Percentiles rank a stretch among this genome's conserved stretches.
These are phyloP conservation scores for Aureobasidium subglaciale DNA, from an alignment of 2,329 filamentous ascomycete species.

Conservation along the genomic window DNA sequence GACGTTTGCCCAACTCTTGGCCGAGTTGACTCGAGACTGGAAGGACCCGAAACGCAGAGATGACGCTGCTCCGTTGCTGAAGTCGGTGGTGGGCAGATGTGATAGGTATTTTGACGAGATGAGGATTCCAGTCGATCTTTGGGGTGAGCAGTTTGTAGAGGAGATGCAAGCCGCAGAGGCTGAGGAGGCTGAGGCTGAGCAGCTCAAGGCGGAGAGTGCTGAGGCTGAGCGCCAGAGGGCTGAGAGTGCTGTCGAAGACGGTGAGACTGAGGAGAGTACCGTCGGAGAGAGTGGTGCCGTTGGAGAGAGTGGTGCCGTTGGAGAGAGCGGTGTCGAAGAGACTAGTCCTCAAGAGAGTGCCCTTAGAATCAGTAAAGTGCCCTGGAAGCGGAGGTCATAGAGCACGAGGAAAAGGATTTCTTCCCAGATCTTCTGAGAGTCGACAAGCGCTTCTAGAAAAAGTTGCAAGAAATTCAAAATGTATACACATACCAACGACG, in stretches of 20 bases:
- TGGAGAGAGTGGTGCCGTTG: too few relatives aligned
- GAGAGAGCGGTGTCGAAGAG: too few relatives aligned
- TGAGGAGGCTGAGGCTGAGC: background rate
- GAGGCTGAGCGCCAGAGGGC: background rate
- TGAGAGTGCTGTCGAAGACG: too few relatives aligned
- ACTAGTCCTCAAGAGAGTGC: too few relatives aligned
- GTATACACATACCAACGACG: background rate
- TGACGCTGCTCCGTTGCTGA: conserved; percentile 17
- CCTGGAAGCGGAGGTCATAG: too few relatives aligned
- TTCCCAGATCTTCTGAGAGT: too few relatives aligned
- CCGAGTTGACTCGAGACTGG: conserved; percentile 11
- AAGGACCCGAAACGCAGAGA: background rate
- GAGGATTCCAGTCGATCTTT: conserved; percentile 20
- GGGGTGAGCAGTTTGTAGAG: background rate
- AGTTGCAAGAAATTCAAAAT: background rate
- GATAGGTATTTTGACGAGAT: conserved; percentile 22
- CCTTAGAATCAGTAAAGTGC: too few relatives aligned
- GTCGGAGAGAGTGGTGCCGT: too few relatives aligned
- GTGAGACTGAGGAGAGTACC: background rate
- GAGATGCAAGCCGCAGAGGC: background rate
- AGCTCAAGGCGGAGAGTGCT: background rate
- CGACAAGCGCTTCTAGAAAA: too few relatives aligned
- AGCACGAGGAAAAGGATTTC: too few relatives aligned
- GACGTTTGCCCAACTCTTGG: conserved; percentile 24
- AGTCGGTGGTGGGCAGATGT: conserved; percentile 23